Percentiles rank a stretch among this genome's conserved stretches.
phyloP scores from a whole-genome alignment of 805 yeast genomes.

The Candida koratica region DNA sequence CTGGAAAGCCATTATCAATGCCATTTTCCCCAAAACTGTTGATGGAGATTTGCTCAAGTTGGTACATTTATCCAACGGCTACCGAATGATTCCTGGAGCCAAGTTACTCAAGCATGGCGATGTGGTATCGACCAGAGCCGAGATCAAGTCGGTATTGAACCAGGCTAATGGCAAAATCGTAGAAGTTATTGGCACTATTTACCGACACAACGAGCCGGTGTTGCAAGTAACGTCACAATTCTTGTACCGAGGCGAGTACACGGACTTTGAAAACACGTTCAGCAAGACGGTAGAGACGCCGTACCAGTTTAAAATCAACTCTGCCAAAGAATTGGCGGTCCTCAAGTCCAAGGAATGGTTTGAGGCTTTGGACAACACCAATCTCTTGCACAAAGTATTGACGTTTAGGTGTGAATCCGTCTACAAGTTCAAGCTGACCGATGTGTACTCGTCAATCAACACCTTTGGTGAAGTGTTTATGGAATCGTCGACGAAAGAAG shows the following conservation, averaged over 20 bases:
- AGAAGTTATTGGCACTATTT: conserved; percentile 86
- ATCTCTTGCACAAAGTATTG: conserved; percentile 72
- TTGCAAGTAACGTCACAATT: conserved; percentile 94
- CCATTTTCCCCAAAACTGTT: conserved; percentile 94
- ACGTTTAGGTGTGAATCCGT: conserved; percentile 87
- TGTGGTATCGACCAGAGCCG: conserved; percentile 75
- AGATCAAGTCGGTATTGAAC: conserved; percentile 82
- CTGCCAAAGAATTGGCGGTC: conserved; percentile 88
- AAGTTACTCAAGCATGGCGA: conserved; percentile 87
- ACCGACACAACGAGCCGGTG: conserved; percentile 71
- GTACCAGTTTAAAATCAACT: conserved; percentile 64
- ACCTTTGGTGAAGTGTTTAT: conserved; percentile 82
- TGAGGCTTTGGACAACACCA: conserved; percentile 67
- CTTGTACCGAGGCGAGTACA: conserved; percentile 91
- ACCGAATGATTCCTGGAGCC: conserved; percentile 89
- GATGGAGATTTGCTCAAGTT: conserved; percentile 94
- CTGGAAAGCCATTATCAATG: conserved; percentile 96
- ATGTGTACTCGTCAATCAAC: conserved; percentile 70
- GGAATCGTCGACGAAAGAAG: conserved; percentile 90
- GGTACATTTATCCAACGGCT: conserved; percentile 93
- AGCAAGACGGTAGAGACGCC: conserved; percentile 84
- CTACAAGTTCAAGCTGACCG: conserved; percentile 72
- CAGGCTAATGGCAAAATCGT: conserved; percentile 93
- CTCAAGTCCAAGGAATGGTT: conserved; percentile 97
- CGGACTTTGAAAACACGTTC: conserved; percentile 88